These are phyloP conservation scores for Mycena epipterygia DNA, from an alignment of 768 basidiomycete species.

Conservation along the genomic window DNA sequence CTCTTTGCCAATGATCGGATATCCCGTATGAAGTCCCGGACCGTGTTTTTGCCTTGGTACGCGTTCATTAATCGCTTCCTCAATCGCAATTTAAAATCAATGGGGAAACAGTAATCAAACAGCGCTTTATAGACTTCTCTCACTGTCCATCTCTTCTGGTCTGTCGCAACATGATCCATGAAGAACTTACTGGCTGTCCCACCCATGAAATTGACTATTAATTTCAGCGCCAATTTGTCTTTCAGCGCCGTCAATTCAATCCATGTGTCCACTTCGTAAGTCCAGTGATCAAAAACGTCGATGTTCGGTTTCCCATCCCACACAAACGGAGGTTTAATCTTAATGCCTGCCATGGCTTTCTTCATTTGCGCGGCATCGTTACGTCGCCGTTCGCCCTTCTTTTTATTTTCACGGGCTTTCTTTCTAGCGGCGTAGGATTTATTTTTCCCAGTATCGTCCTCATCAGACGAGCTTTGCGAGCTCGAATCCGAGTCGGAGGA, in stretches of 20 bases:
- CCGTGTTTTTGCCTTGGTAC: constrained; percentile 13
- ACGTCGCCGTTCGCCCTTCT: not conserved
- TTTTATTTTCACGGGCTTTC: not conserved
- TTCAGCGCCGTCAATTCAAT: not conserved
- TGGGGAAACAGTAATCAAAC: too few relatives aligned
- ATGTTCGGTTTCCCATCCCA: too few relatives aligned
- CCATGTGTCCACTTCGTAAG: constrained; percentile 28
- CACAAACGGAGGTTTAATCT: constrained; percentile 29
- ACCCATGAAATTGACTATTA: not conserved
- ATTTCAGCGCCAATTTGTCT: not conserved
- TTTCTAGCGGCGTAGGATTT: not conserved
- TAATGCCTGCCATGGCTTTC: constrained; percentile 16
- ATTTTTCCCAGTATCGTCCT: too few relatives aligned
- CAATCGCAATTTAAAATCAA: too few relatives aligned
- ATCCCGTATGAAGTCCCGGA: too few relatives aligned
- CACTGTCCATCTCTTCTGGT: not conserved
- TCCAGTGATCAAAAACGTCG: too few relatives aligned
- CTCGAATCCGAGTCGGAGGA: not conserved
- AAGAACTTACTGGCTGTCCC: not conserved
- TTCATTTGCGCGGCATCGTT: not conserved
- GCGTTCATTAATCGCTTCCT: constrained; percentile 13
- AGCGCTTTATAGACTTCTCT: not conserved
- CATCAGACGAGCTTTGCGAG: not conserved
- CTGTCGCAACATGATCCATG: not conserved
- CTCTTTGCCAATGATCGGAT: constrained; percentile 7